Evolutionary conservation across 495 filamentous ascomycete genomes (phyloP).

Genomic region (Podospora comata): DNA sequence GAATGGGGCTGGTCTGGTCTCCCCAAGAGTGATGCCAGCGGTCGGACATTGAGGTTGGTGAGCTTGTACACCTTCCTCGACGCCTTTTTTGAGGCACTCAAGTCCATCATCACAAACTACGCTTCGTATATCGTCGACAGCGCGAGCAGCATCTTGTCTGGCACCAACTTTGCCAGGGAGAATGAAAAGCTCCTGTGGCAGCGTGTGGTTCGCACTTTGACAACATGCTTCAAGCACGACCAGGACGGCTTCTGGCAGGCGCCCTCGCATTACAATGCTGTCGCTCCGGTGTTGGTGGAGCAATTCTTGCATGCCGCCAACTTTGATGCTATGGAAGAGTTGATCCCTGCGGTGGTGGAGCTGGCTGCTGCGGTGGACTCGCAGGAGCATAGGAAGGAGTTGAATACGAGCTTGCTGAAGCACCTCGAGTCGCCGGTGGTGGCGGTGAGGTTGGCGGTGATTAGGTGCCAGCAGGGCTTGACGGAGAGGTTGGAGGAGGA

Average conservation of each 20-base stretch:
- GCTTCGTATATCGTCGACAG: conserved; percentile 77
- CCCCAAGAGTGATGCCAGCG: conserved; percentile 58
- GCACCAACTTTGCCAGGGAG: conserved; percentile 46
- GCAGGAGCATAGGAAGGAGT: conserved; percentile 80
- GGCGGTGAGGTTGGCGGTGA: conserved; percentile 67
- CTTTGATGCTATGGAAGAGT: conserved; percentile 37
- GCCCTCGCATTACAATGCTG: conserved; percentile 72
- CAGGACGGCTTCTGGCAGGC: conserved; percentile 82
- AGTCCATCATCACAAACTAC: conserved; percentile 92
- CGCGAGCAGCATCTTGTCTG: conserved; percentile 60
- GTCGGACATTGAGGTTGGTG: conserved; percentile 52
- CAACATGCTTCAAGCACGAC: conserved; percentile 75
- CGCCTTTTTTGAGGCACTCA: conserved; percentile 76
- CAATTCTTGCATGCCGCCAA: conserved; percentile 60
- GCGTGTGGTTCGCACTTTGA: conserved; percentile 62
- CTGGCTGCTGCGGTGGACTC: conserved; percentile 77
- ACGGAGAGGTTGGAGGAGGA: conserved; percentile 81
- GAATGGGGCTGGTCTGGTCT: conserved; percentile 65
- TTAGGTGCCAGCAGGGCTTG: conserved; percentile 73
- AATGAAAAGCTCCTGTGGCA: conserved; percentile 58
- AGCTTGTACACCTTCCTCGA: conserved; percentile 78
- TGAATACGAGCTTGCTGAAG: conserved; percentile 72
- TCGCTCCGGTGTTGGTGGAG: conserved; percentile 63
- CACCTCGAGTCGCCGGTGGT: conserved; percentile 67
- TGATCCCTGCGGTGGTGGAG: conserved; percentile 63